Conservation (phyloP, 306 rosid genomes). For the Canavalia gladiata region DNA sequence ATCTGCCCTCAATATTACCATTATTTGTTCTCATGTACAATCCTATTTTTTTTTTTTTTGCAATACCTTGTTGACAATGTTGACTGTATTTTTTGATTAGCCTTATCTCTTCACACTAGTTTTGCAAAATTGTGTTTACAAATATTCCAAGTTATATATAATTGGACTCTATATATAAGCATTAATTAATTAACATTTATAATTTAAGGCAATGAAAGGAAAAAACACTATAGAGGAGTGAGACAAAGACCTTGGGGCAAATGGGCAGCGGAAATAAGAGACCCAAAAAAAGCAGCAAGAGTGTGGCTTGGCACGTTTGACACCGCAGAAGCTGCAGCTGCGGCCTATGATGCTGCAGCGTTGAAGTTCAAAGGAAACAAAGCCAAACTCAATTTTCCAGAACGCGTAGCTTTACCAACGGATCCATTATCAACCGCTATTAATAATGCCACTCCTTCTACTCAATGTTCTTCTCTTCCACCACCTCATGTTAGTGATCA, state of each 20-base stretch:
- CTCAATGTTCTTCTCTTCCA: background rate
- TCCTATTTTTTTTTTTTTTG: background rate
- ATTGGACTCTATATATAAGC: background rate
- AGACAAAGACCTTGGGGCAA: conserved; percentile 69
- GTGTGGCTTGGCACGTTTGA: conserved; percentile 73
- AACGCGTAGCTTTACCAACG: conserved; percentile 29
- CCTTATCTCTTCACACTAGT: background rate
- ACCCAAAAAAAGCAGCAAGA: conserved; percentile 63
- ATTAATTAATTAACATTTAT: background rate
- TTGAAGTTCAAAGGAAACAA: conserved; percentile 59
- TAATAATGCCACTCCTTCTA: background rate
- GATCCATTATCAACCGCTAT: background rate
- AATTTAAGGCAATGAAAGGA: conserved; percentile 34
- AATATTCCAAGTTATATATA: background rate
- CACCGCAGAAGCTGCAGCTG: conserved; percentile 67
- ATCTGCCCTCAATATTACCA: conserved; percentile 12
- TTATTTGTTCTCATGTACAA: background rate
- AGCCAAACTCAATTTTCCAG: conserved; percentile 66
- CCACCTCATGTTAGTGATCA: background rate
- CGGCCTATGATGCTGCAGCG: conserved; percentile 65
- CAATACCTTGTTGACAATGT: conserved; percentile 18
- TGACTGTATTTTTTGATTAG: background rate
- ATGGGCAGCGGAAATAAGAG: conserved; percentile 71
- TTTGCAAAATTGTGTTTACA: background rate
- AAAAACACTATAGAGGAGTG: conserved; percentile 62